Percentiles rank a stretch among this genome's conserved stretches.
Conservation (phyloP, 208 protist genomes). For the Leishmania tropica region DNA sequence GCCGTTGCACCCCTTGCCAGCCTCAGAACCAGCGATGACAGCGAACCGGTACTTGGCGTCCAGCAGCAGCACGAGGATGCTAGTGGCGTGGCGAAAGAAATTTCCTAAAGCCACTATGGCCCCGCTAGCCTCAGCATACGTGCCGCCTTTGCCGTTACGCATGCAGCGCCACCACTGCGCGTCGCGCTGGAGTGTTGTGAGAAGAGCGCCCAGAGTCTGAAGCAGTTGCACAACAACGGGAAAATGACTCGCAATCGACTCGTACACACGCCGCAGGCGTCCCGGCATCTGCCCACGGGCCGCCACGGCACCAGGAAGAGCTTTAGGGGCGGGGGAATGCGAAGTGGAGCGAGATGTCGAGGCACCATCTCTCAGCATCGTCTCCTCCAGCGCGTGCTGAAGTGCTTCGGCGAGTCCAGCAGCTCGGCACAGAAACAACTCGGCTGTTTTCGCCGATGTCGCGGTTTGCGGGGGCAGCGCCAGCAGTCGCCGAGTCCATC, state of each 20-base stretch:
- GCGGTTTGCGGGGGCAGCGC: background rate
- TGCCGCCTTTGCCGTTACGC: background rate
- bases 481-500: slow-evolving; percentile 24
- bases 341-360: background rate
- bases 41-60: slow-evolving; percentile 10
- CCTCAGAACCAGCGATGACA: background rate
- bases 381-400: background rate
- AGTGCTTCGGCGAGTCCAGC: slow-evolving; percentile 15
- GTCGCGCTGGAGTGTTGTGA: background rate
- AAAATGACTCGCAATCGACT: slow-evolving; percentile 8
- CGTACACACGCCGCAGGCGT: slow-evolving; percentile 14
- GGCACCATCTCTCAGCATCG: background rate
- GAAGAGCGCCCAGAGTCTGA: background rate
- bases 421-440: slow-evolving; percentile 5
- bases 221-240: slow-evolving; percentile 15
- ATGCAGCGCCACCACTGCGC: slow-evolving; percentile 1
- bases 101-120: background rate
- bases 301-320: background rate
- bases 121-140: no score
- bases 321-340: background rate
- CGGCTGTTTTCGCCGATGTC: background rate
- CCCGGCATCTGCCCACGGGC: background rate
- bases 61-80: background rate
- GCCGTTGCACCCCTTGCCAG: background rate
- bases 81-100: background rate